Percentiles rank a stretch among this genome's conserved stretches.
These are phyloP conservation scores for Cylindrotheca closterium DNA, from an alignment of 108 stramenopile species.

Conservation along the genomic window DNA sequence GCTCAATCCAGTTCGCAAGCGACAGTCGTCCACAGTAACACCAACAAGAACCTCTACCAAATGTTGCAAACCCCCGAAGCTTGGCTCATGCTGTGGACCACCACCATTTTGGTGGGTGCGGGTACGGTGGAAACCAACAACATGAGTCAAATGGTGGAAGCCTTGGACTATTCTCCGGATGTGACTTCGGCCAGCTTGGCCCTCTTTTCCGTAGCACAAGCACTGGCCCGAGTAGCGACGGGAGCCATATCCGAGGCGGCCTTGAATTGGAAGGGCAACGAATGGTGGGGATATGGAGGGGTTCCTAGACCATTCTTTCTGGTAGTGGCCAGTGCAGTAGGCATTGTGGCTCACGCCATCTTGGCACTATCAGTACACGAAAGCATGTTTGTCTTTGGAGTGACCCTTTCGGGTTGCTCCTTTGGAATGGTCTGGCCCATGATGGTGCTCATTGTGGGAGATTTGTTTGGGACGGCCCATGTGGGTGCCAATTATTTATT, in stretches of 20 bases:
- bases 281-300: conserved; percentile 50
- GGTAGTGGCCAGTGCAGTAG: conserved; percentile 60
- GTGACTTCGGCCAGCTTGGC: conserved; percentile 67
- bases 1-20: neutral
- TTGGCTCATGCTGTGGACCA: conserved; percentile 81
- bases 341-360: conserved; percentile 55
- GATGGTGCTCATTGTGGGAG: conserved; percentile 74
- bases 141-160: conserved; percentile 84
- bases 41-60: conserved; percentile 56
- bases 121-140: conserved; percentile 87
- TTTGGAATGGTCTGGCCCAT: conserved; percentile 90
- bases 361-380: conserved; percentile 58
- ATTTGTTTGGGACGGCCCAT: conserved; percentile 68
- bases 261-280: conserved; percentile 43
- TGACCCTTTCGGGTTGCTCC: conserved; percentile 64
- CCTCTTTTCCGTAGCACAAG: conserved; percentile 82
- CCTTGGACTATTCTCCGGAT: conserved; percentile 54
- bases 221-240: conserved; percentile 66
- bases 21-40: neutral
- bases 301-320: conserved; percentile 75
- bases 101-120: conserved; percentile 69
- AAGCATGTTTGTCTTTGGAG: conserved; percentile 64
- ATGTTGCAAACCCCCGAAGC: conserved; percentile 71
- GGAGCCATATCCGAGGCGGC: conserved; percentile 68
- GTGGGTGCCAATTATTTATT: conserved; percentile 88